phyloP scores from a whole-genome alignment of 768 basidiomycete species.

The Brasilioporus rufonigricans region DNA sequence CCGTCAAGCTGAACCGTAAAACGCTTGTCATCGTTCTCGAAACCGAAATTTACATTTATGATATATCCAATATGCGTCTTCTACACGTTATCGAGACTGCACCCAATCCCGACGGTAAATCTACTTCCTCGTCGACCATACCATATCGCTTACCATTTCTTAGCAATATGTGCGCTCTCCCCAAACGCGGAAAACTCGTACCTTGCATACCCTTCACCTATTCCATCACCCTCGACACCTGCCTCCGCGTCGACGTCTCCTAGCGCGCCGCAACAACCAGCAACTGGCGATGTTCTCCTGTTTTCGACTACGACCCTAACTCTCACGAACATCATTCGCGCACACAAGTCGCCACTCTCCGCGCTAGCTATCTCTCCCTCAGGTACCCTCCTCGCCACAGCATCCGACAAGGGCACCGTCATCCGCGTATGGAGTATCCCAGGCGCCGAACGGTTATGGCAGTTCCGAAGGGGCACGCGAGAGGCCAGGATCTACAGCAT shows the following conservation, averaged over 20 bases:
- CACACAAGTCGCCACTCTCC: conserved; percentile 93
- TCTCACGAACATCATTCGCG: conserved; percentile 93
- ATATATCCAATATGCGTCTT: conserved; percentile 97
- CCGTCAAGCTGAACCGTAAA: conserved; percentile 98
- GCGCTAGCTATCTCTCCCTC: conserved; percentile 81
- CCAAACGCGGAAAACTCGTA: conserved; percentile 92
- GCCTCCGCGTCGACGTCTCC: conserved; percentile 41
- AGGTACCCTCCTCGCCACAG: conserved; percentile 89
- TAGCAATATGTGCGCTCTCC: conserved; percentile 93
- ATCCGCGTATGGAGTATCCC: conserved; percentile 94
- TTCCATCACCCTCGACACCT: conserved; percentile 75
- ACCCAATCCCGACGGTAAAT: conserved; percentile 87
- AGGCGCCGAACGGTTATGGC: conserved; percentile 89
- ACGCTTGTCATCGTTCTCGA: conserved; percentile 95
- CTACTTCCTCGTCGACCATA: neutral
- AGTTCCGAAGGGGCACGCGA: conserved; percentile 89
- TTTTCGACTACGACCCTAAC: conserved; percentile 92
- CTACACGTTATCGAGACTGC: conserved; percentile 97
- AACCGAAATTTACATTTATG: conserved; percentile 98
- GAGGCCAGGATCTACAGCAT: conserved; percentile 83
- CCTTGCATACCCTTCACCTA: conserved; percentile 94
- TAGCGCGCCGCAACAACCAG: conserved; percentile 39
- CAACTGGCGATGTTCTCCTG: conserved; percentile 83
- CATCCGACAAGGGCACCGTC: conserved; percentile 94
- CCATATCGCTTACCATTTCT: conserved; percentile 3